Evolutionary conservation across 257 asterid genomes (phyloP).

Genomic region (Ajuga chamaepitys): DNA sequence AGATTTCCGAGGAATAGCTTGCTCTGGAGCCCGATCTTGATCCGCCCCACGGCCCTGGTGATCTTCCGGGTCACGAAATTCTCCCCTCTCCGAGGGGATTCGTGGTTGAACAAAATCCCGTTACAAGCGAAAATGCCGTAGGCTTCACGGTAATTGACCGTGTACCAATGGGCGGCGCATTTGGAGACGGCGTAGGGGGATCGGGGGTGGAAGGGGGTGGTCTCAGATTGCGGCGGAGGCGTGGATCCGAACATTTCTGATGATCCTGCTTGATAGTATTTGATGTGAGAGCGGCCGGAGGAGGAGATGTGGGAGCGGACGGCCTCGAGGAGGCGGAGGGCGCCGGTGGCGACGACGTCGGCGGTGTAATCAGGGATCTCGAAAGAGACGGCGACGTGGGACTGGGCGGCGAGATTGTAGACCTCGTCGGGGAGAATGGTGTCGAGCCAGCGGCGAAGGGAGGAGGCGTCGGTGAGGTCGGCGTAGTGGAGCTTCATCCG

Average conservation of each 20-base stretch:
- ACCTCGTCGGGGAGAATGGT: conserved; percentile 86
- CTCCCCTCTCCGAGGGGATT: conserved; percentile 90
- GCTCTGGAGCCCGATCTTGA: conserved; percentile 86
- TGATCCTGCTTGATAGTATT: conserved; percentile 93
- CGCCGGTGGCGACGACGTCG: conserved; percentile 97
- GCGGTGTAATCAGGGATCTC: conserved; percentile 99
- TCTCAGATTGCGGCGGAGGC: conserved; percentile 85
- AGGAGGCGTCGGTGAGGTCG: conserved; percentile 93
- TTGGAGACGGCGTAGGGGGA: conserved; percentile 97
- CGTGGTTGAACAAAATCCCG: conserved; percentile 90
- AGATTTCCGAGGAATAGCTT: conserved; percentile 80
- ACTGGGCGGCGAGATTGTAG: conserved; percentile 96
- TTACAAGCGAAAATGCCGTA: conserved; percentile 88
- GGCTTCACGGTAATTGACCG: conserved; percentile 94
- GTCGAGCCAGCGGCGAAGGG: conserved; percentile 99
- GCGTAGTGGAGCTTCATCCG: conserved; percentile 95
- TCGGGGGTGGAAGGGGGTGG: conserved; percentile 80
- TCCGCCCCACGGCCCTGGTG: conserved; percentile 91
- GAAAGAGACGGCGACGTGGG: conserved; percentile 96
- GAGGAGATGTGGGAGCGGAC: conserved; percentile 80
- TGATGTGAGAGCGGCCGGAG: conserved; percentile 67
- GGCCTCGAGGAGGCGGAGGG: conserved; percentile 93
- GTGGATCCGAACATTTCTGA: conserved; percentile 99
- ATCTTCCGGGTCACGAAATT: conserved; percentile 94
- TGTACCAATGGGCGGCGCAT: conserved; percentile 98